Percentiles rank a stretch among this genome's conserved stretches.
phyloP scores from a whole-genome alignment of 495 filamentous ascomycete genomes.

The Daldinia grandis region DNA sequence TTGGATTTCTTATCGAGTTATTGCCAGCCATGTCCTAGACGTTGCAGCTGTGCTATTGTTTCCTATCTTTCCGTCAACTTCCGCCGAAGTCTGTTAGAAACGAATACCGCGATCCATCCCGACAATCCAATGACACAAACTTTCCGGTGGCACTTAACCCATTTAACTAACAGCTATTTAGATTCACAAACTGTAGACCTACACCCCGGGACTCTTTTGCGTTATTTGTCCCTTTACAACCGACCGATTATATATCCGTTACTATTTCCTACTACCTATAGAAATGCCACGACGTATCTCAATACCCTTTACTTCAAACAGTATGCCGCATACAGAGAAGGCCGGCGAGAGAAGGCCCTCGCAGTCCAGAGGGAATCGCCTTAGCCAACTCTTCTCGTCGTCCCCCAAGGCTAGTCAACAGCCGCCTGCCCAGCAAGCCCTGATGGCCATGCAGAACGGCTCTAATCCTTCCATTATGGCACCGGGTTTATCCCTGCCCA shows the following conservation, averaged over 20 bases:
- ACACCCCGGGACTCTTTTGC: conserved; percentile 6
- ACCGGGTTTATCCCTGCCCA: conserved; percentile 81
- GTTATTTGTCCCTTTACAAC: conserved; percentile 14
- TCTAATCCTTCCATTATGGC: conserved; percentile 72
- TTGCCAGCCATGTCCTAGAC: neutral
- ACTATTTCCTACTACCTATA: conserved; percentile 23
- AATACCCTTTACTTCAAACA: conserved; percentile 44
- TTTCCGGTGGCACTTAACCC: neutral
- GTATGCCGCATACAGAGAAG: conserved; percentile 50
- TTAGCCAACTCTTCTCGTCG: conserved; percentile 71
- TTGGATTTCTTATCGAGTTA: neutral
- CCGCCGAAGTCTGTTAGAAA: neutral
- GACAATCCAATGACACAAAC: neutral
- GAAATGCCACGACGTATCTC: conserved; percentile 64
- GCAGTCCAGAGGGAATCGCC: conserved; percentile 64
- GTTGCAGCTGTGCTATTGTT: neutral
- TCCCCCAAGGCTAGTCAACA: conserved; percentile 72
- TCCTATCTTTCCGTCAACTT: neutral
- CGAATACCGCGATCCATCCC: neutral
- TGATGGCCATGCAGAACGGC: conserved; percentile 69
- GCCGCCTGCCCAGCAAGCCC: conserved; percentile 60
- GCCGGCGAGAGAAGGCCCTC: conserved; percentile 60
- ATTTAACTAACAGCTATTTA: conserved; percentile 21
- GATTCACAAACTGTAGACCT: conserved; percentile 18
- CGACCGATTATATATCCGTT: conserved; percentile 26